Percentiles rank a stretch among this genome's conserved stretches.
Evolutionary conservation across 2,329 filamentous ascomycete species (phyloP).

Genomic region (Sarocladium brachiariae): DNA sequence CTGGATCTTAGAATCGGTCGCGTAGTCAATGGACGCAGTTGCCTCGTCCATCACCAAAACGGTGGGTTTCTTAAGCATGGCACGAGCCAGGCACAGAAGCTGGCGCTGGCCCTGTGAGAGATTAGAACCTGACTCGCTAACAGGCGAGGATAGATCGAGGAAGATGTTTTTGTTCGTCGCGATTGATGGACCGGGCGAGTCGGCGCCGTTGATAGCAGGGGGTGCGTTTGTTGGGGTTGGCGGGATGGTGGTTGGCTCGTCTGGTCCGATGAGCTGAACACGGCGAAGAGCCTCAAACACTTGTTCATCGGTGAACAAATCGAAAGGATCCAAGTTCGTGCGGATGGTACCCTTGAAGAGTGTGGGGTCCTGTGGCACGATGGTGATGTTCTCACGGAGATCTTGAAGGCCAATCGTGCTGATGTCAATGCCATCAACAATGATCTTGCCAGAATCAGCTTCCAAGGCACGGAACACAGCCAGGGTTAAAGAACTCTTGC

Average conservation of each 20-base stretch:
- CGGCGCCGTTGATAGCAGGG: neutral
- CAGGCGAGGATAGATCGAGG: conserved; percentile 72
- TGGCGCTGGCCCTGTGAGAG: conserved; percentile 94
- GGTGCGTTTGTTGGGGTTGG: conserved; percentile 18
- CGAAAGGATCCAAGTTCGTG: conserved; percentile 89
- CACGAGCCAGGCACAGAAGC: conserved; percentile 85
- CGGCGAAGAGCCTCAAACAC: conserved; percentile 81
- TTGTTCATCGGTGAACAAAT: conserved; percentile 79
- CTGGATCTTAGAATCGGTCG: conserved; percentile 92
- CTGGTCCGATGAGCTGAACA: conserved; percentile 74
- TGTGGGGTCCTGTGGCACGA: conserved; percentile 95
- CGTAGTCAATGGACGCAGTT: conserved; percentile 94
- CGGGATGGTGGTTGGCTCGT: conserved; percentile 35
- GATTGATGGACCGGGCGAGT: conserved; percentile 24
- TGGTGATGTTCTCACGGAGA: conserved; percentile 87
- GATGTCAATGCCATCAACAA: conserved; percentile 89
- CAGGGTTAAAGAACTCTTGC: conserved; percentile 90
- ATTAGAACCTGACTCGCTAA: conserved; percentile 88
- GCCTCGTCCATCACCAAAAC: conserved; percentile 99
- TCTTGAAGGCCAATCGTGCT: conserved; percentile 86
- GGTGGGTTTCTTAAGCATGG: conserved; percentile 82
- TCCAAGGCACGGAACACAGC: conserved; percentile 92
- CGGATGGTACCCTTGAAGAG: conserved; percentile 89
- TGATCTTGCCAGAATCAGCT: conserved; percentile 79
- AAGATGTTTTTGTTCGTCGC: conserved; percentile 92